Evolutionary conservation across 306 rosid species (phyloP).

Genomic region (Fragaria iinumae): DNA sequence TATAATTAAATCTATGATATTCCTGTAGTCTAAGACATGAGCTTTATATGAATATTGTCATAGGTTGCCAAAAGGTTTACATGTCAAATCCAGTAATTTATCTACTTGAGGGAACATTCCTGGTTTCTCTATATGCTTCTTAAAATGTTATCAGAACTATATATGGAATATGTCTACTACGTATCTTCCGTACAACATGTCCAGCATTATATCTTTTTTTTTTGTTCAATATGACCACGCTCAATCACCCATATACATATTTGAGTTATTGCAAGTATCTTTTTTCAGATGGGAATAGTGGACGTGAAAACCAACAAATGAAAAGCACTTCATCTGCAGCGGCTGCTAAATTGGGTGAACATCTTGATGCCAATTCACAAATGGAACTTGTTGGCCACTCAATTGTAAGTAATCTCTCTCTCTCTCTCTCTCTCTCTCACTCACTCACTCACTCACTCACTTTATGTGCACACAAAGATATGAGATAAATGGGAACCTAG

Average conservation of each 20-base stretch:
- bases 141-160: background rate
- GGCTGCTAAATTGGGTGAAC: constrained; percentile 44
- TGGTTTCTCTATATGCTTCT: background rate
- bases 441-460: background rate
- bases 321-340: constrained; percentile 37
- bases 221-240: background rate
- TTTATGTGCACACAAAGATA: background rate
- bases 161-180: background rate
- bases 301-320: constrained; percentile 37
- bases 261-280: background rate
- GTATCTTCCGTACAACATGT: constrained; percentile 5
- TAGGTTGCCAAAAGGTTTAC: background rate
- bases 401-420: constrained; percentile 47
- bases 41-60: background rate
- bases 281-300: constrained; percentile 44
- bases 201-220: constrained; percentile 3
- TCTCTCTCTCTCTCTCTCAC: background rate
- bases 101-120: background rate
- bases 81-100: background rate
- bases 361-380: constrained; percentile 44
- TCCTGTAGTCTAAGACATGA: background rate
- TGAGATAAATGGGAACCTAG: background rate
- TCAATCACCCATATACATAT: background rate
- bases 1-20: background rate
- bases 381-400: constrained; percentile 72